Conservation (phyloP, 768 basidiomycete species). For the Tulasnella sp. region DNA sequence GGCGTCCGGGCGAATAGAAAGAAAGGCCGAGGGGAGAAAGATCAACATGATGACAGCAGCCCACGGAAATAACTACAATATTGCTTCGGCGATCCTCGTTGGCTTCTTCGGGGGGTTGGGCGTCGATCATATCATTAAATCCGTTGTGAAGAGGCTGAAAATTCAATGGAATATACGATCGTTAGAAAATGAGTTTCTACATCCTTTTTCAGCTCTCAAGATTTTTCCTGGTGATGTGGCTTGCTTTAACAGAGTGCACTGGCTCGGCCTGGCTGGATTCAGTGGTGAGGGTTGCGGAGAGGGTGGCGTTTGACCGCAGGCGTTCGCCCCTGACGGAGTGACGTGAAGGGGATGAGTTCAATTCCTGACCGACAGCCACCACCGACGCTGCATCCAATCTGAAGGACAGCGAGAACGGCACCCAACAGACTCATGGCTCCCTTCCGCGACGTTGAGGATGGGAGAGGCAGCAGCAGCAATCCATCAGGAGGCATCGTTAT, state of each 20-base stretch:
- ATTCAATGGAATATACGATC: too few relatives aligned
- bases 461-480: neutral
- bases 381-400: neutral
- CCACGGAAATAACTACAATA: neutral
- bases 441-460: neutral
- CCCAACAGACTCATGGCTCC: neutral
- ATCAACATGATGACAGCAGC: neutral
- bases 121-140: neutral
- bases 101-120: neutral
- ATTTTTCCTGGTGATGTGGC: too few relatives aligned
- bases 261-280: too few relatives aligned
- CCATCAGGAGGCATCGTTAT: slow-evolving; percentile 26
- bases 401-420: neutral
- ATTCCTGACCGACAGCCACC: neutral
- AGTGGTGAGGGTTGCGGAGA: too few relatives aligned
- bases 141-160: too few relatives aligned
- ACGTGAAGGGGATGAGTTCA: neutral
- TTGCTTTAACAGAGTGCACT: too few relatives aligned
- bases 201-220: too few relatives aligned
- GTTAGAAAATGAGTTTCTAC: too few relatives aligned
- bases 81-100: neutral
- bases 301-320: neutral
- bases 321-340: neutral
- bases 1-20: too few relatives aligned
- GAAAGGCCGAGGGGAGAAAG: too few relatives aligned